Evolutionary conservation across 2,329 filamentous ascomycete species (phyloP), one percentile per base, ranked within the genome.

Genomic region (Talaromyces sp.): DNA sequence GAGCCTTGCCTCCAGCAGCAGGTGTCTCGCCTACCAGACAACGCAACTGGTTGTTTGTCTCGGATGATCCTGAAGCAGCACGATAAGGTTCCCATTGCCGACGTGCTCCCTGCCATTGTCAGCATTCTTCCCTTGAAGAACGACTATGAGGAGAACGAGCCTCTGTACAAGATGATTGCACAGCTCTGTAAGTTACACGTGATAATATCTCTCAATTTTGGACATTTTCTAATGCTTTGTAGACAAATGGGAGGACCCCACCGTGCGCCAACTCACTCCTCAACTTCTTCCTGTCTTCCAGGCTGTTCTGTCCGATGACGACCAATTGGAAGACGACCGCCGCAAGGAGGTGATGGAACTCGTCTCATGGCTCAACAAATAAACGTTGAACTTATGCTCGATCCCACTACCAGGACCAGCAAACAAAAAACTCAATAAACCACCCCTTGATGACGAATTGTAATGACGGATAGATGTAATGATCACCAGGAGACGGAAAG

Each of bases 91-190:
- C 93, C 94, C 19, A 85, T 96, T 62, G 81, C 85, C 45, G 89
- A 97, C 67, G 91, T 96, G 22, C 86, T 99, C 1, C 93, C 94
- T 29, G 88, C 88, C 0, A 81, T 98, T 31, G 86, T 96, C 65
- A 86, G 86, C 67, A 85, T 93, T 31, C 86, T 98, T 43, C 95
- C 95, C 10, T 84, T 98, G 68, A 91, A 91, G 78, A 93, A 97
- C 76, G 95, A 98, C 78, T 98, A 87, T 72, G 93, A 97, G 79
- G 95, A 98, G 86, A 98, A 99, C 80, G 91, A 92, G 73, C 93
- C 95, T 8, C 89, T 98, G 67, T 99, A 90, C 81, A 86, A 90
- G 77, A 96, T 93, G 87, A 89, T 99, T 73, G 89, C 91, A 78
- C 89, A 91, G 78, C 86, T 98, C 69, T 97, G 88, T 90, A 83